Percentiles rank a stretch among this genome's conserved stretches.
phyloP scores from a whole-genome alignment of 148 eudicot species.

The Cornus suecica region DNA sequence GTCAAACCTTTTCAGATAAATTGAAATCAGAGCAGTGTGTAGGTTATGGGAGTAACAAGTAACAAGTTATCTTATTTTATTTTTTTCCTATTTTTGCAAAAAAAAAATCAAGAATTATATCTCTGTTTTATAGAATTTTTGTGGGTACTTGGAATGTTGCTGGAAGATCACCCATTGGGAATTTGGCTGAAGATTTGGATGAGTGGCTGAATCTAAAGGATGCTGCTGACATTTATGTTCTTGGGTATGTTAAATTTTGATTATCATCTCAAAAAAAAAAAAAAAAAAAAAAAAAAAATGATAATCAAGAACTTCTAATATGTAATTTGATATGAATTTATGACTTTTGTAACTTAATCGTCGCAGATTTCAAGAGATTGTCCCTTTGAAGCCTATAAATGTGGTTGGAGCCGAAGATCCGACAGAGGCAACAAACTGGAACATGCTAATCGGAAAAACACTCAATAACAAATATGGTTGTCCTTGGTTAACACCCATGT shows the following conservation, averaged over 20 bases:
- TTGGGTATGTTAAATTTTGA: slow-evolving; percentile 49
- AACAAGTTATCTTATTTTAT: no score
- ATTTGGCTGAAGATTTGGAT: slow-evolving; percentile 57
- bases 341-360: background rate
- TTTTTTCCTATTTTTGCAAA: no score
- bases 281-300: no score
- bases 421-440: slow-evolving; percentile 58
- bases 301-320: background rate
- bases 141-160: slow-evolving; percentile 77
- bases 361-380: slow-evolving; percentile 63
- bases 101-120: no score
- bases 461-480: slow-evolving; percentile 72
- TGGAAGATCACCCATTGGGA: slow-evolving; percentile 56
- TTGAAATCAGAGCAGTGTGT: background rate
- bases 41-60: background rate
- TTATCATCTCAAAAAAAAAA: no score
- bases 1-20: background rate
- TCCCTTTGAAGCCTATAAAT: slow-evolving; percentile 43
- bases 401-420: slow-evolving; percentile 56
- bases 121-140: slow-evolving; percentile 37
- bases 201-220: slow-evolving; percentile 62
- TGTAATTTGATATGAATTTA: background rate
- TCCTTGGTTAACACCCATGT: slow-evolving; percentile 66
- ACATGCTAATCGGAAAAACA: slow-evolving; percentile 61
- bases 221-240: slow-evolving; percentile 58